Evolutionary conservation across 192 early-diverging fungal genomes (phyloP), one percentile per base, ranked within the genome.

Genomic region (Coemansia sp.): DNA sequence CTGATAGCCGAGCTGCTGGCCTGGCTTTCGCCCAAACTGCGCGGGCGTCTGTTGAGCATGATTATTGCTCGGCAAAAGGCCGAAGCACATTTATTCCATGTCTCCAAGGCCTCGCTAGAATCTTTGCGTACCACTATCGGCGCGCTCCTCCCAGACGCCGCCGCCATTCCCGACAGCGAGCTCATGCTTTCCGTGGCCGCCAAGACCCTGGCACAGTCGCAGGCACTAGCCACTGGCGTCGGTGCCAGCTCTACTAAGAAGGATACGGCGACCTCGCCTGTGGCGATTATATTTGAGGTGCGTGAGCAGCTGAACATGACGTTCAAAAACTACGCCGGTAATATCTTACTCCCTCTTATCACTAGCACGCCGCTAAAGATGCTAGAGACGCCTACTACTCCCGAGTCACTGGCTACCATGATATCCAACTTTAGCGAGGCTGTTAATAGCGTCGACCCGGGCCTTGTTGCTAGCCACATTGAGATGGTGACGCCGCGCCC

Each of bases 11-110:
- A 83, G 44, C 66, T 55, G 66, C 62, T 78, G 62, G 75, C 80
- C 2, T 83, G 80, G 75, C 65, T 83, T 27, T 78, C 80, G 38
- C 80, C 80, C 22, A 64, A 75, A 44, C 29, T 40, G 49, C 80
- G 80, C 8, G 80, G 75, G 1, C 64, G 69, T n/a, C 57, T 83
- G 15, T 33, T 70, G 40, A 70, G 66, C 72, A 72, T 68, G 64
- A 38, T 75, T 12, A 31, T 75, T 40, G 62, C 47, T 22, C 39
- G 69, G 27, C 80, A 83, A 49, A 76, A 72, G n/a, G 72, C 75
- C n/a, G 66, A 74, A 46, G 49, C 80, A 16, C 80, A 83, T n/a
- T 11, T 83, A 18, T 83, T 83, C 50, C 80, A 78, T 27, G 38
- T 83, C 20, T 78, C 80, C 7, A 66, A 60, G 34, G 61, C 53